Evolutionary conservation across 2,329 filamentous ascomycete species (phyloP), one percentile per base, ranked within the genome.

Genomic region (Alternaria incomplexa): DNA sequence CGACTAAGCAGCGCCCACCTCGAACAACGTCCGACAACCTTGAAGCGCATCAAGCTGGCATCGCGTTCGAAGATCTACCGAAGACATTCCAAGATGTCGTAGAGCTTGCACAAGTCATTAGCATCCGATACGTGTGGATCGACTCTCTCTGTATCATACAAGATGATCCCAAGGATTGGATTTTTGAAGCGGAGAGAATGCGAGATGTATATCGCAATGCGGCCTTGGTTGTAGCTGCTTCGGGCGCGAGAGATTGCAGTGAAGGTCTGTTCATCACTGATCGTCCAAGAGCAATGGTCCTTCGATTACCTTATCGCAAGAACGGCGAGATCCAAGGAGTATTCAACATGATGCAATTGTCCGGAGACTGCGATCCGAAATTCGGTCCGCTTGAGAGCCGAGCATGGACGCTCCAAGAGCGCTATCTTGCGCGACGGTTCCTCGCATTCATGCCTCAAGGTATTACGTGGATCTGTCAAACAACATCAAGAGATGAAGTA

Each of bases 221-320:
- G 2, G 3, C 6, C 8, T 1, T 48, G 0, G 46, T 48, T 0
- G 10, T 48, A 3, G 46, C 15, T 1, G 46, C 25, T 2, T 48
- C 23, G 0, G 23, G 25, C 2, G 46, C 25, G 0, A 11, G 8
- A 12, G 46, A 48, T 3, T 48, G n/a, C 1, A 28, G n/a, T 3
- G 13, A 8, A 28, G 25, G 46, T 1, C 23, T 48, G 0, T 28
- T 20, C 2, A 28, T 28, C 1, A 28, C 4, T 5, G 2, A 48
- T 1, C 25, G 46, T 12, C 2, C 4, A 4, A 25, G 5, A 2
- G 1, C 7, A 3, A 47, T 0, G 0, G 4, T 26, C 4, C 11
- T 26, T 0, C 13, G 15, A 0, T 0, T 25, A 6, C 22, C 45
- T 11, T 47, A 26, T 2, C 15, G 12, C 1, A 2, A 6, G 5